Evolutionary conservation across 768 basidiomycete genomes (phyloP), one percentile per base, ranked within the genome.

Genomic region (Postia placenta): DNA sequence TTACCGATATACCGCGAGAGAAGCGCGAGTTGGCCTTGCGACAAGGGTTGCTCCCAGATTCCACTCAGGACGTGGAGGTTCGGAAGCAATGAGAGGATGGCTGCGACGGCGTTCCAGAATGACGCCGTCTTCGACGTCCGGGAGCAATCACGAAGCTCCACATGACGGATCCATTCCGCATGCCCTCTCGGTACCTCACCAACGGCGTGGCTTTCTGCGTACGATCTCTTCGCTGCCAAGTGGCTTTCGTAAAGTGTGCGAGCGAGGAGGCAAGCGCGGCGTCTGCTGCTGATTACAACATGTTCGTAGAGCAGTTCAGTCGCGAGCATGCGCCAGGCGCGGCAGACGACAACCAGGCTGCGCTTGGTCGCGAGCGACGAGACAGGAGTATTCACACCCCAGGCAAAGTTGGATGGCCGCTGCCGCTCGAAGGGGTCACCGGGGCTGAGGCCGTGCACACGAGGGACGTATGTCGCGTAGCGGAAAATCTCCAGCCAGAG

Each of bases 291-390:
- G 47, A 84, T 64, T 45, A 64, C 63, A 46, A 85, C 60, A 51
- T 83, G 78, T 56, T 74, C 75, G 60, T 79, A 83, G 7, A 85
- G 64, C 40, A 78, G 65, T 22, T 56, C 60, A 14, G 58, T 64
- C 2, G 74, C 67, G 59, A 81, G 71, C 14, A 51, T 51, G 17
- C 67, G 69, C 83, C 83, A 85, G 22, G 68, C 61, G 41, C 70
- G 73, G 60, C 81, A 85, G 28, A 85, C 82, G 48, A 73, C 67
- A 39, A 74, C 69, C 40, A 85, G 63, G 3, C 69, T 59, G 27
- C 62, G 60, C 59, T 69, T 72, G 19, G 71, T 68, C 20, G 57
- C 57, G 24, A 75, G 50, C 30, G 53, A 60, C 45, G 71, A 60
- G 52, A 62, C 51, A 43, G 50, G 42, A 35, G 64, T 45, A 12